Evolutionary conservation across 768 basidiomycete species (phyloP), one percentile per base, ranked within the genome.

Genomic region (Trametes villosa): DNA sequence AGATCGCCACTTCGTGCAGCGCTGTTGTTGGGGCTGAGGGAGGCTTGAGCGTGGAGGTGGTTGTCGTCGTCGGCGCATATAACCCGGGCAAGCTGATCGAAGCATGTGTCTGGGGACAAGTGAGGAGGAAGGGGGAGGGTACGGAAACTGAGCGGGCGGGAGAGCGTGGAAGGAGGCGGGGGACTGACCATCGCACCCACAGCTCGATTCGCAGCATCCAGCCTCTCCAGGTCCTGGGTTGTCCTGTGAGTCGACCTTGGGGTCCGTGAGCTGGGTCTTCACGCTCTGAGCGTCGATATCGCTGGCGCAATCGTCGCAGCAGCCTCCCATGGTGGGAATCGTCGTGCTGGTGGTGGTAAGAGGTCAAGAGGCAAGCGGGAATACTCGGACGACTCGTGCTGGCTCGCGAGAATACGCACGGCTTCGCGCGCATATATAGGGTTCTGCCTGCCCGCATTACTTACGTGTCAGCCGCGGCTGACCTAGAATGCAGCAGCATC

Each of bases 151-250:
- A 53, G 50, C 18, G 22, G 50, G 38, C 30, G 26, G 33, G 31
- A 42, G 24, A 18, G 17, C 9, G 27, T 22, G 30, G 55, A n/a
- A 18, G 34, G 13, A 11, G 17, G 15, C 8, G 15, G 15, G n/a
- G 18, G n/a, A 65, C 68, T 53, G 26, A 72, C 71, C 71, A 38
- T 72, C 66, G 62, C 71, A 72, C 17, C 53, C 64, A 58, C 71
- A 72, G 13, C 22, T 40, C 8, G 57, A 34, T n/a, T 64, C 62
- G 50, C 71, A 70, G 48, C 71, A 72, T 20, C 47, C 56, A 42
- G 27, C 8, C 24, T 53, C 58, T 33, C 13, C 34, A 20, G 33
- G 9, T 41, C 17, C 20, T 34, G 11, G 6, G 29, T 4, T 26
- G 3, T 33, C 45, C 45, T 48, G 22, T 2, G 29, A 24, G n/a